Conservation (phyloP, 2,329 filamentous ascomycete species). For the Aphanocladium album region DNA sequence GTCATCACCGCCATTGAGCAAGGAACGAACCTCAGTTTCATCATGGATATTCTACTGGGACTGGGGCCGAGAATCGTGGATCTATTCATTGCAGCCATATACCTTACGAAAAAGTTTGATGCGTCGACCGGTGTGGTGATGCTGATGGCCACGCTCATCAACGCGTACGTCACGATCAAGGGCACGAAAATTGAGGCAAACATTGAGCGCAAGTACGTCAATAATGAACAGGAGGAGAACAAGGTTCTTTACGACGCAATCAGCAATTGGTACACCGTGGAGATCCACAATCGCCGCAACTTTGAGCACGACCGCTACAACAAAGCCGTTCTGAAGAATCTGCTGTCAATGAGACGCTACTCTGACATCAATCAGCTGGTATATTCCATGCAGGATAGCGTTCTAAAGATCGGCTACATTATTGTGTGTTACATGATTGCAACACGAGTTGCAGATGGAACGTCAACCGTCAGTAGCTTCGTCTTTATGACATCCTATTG, state of each 20-base stretch:
- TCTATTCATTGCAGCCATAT: conserved; percentile 52
- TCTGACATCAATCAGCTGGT: conserved; percentile 14
- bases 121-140: conserved; percentile 19
- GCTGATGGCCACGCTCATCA: conserved; percentile 17
- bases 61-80: conserved; percentile 56
- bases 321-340: conserved; percentile 10
- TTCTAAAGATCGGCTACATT: conserved; percentile 19
- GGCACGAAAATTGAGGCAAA: conserved; percentile 14
- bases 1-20: conserved; percentile 58
- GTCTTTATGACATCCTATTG: conserved; percentile 63
- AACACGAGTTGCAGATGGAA: neutral
- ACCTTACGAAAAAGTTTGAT: conserved; percentile 53
- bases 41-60: conserved; percentile 55
- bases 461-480: conserved; percentile 47
- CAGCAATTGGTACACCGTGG: conserved; percentile 48
- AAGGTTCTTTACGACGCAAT: conserved; percentile 20
- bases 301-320: conserved; percentile 22
- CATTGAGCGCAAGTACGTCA: conserved; percentile 14
- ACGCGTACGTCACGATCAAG: conserved; percentile 17
- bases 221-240: conserved; percentile 16
- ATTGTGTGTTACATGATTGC: conserved; percentile 20
- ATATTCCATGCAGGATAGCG: conserved; percentile 11
- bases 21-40: conserved; percentile 50
- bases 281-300: conserved; percentile 27
- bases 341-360: conserved; percentile 12